Conservation (phyloP, 345 rosid genomes). For the Clausena lansium region DNA sequence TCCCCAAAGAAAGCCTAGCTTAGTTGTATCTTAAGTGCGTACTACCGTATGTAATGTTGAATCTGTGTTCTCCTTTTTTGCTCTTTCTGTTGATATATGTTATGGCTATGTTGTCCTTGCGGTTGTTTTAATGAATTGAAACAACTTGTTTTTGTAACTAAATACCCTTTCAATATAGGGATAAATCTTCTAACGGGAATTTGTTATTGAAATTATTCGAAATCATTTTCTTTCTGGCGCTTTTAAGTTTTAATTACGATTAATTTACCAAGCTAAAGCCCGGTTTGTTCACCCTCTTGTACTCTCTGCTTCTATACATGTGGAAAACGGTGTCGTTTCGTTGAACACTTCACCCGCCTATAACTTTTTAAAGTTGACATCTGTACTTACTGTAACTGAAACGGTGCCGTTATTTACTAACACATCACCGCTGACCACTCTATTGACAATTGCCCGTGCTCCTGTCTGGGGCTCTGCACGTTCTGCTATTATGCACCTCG, state of each 20-base stretch:
- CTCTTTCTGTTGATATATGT: neutral
- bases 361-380: no score
- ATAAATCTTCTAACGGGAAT: no score
- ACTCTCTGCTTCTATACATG: no score
- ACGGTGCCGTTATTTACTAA: no score
- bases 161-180: neutral
- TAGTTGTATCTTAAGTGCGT: neutral
- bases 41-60: neutral
- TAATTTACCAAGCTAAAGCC: neutral
- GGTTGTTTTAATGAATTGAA: neutral
- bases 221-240: no score
- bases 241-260: neutral
- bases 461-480: neutral
- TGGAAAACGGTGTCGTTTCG: no score
- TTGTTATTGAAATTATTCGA: no score
- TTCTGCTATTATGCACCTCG: neutral
- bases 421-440: no score
- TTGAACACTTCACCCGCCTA: no score
- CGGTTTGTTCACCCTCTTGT: neutral
- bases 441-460: no score
- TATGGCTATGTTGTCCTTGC: no score
- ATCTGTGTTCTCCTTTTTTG: neutral
- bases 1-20: conserved; percentile 36
- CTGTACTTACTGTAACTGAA: no score
- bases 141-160: neutral